phyloP scores from a whole-genome alignment of 805 yeast genomes.

The Spathaspora sp. region DNA sequence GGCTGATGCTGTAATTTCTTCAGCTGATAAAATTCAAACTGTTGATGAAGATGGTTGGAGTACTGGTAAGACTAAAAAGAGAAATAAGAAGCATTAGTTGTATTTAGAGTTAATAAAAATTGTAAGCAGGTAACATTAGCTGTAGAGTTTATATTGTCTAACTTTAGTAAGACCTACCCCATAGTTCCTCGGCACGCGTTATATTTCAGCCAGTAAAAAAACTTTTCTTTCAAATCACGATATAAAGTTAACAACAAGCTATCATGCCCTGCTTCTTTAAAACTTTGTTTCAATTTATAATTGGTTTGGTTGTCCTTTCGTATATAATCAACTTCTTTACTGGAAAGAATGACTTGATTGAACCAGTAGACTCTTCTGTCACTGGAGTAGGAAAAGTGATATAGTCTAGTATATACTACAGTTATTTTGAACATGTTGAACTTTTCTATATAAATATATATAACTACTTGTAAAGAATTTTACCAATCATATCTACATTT shows the following conservation, averaged over 20 bases:
- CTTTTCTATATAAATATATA: not conserved
- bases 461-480: slow-evolving; percentile 1
- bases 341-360: not conserved
- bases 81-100: slow-evolving; percentile 23
- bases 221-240: too few relatives aligned
- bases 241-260: not conserved
- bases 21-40: slow-evolving; percentile 33
- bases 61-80: slow-evolving; percentile 39
- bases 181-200: too few relatives aligned
- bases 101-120: not conserved
- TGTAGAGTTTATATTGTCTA: not conserved
- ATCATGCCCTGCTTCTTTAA: slow-evolving; percentile 8
- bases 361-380: not conserved
- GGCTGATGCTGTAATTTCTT: slow-evolving; percentile 61
- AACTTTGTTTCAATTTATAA: slow-evolving; percentile 5
- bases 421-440: not conserved
- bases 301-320: slow-evolving; percentile 1
- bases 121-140: not conserved
- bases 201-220: too few relatives aligned
- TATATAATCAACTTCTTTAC: not conserved
- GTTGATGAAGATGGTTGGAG: slow-evolving; percentile 49
- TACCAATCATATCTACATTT: slow-evolving; percentile 30
- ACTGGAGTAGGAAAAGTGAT: not conserved
- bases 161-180: too few relatives aligned
- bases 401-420: not conserved